These are phyloP conservation scores for Sporothrix curviconia DNA, from an alignment of 2,329 filamentous ascomycete genomes.

Conservation along the genomic window DNA sequence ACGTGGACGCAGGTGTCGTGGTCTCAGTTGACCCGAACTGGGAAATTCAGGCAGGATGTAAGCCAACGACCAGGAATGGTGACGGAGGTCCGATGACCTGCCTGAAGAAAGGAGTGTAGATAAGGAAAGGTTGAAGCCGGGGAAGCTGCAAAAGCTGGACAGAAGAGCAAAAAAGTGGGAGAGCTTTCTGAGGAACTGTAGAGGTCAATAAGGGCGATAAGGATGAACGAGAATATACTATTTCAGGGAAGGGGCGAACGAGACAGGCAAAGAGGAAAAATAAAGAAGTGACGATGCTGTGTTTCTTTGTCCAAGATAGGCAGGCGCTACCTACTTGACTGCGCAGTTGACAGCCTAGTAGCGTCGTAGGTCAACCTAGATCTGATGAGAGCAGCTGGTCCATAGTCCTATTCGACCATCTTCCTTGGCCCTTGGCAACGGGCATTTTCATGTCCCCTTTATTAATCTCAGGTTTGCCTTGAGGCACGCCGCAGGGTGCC, in stretches of 20 bases:
- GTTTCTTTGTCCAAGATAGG: background rate
- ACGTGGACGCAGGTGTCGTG: slow-evolving; percentile 2
- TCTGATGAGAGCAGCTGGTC: too few species aligned
- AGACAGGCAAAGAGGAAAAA: background rate
- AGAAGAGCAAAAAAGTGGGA: too few species aligned
- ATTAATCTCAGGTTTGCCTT: too few species aligned
- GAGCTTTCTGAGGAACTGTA: too few species aligned
- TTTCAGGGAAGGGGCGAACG: background rate
- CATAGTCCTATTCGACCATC: too few species aligned
- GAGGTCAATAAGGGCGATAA: too few species aligned
- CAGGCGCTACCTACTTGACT: background rate
- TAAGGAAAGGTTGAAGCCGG: too few species aligned
- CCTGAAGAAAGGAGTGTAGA: too few species aligned
- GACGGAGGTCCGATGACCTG: slow-evolving; percentile 1
- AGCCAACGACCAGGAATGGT: background rate
- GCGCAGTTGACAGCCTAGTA: slow-evolving; percentile 10
- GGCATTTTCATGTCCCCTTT: too few species aligned
- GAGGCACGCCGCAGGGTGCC: background rate
- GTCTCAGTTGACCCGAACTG: background rate
- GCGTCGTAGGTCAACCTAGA: background rate
- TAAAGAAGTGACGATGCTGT: background rate
- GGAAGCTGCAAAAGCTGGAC: too few species aligned
- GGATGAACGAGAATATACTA: background rate
- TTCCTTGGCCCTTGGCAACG: too few species aligned
- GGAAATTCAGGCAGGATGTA: background rate